Base-by-base conservation (phyloP, 1,284 basidiomycete genomes). In the Fomitiporia mediterranea region DNA sequence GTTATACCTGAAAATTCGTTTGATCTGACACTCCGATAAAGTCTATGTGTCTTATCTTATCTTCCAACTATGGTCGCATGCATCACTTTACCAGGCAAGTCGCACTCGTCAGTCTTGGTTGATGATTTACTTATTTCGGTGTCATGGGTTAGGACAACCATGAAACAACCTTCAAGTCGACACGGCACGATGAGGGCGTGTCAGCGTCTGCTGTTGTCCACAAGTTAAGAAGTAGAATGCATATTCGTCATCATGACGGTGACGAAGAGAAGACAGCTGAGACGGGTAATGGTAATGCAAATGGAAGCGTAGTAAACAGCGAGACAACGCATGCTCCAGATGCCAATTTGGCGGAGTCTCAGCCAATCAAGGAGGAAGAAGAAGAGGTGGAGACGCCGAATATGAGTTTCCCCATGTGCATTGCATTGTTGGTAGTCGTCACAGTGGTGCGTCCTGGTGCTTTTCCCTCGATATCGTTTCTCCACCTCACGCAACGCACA, bases 1-100 rank as follows among this genome's bases (percentile, higher is more conserved):
- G 17, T 17, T 21, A 15, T 38, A 3, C 7, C 15, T 28, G 11
- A 32, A 27, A 4, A 21, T 13, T 44, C 27, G 25, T 11, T 8
- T 60, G 25, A 17, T 52, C 38, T 52, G 17, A 17, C 38, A 25
- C 2, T n/a, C 42, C 32, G 21, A 17, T 46, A 5, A 60, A 87
- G 85, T 86, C 57, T 92, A 94, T 67, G 64, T 74, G 17, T 78
- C 82, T 17, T 94, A 92, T 67, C 78, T 95, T 32, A 64, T 92
- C 49, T 96, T 95, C 72, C 92, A 94, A 66, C 79, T 95, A 30
- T 94, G 83, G 78, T 91, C 91, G 0, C 93, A 96, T 68, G 81
- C 83, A 17, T 81, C 92, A 63, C 78, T 94, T 8, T 95, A 90
- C 70, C 73, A 80, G 51, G 44, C 30, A 28, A n/a, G 25, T 30